Base-by-base conservation (phyloP, 116 monocot species). In the Dioscorea cayenensis region DNA sequence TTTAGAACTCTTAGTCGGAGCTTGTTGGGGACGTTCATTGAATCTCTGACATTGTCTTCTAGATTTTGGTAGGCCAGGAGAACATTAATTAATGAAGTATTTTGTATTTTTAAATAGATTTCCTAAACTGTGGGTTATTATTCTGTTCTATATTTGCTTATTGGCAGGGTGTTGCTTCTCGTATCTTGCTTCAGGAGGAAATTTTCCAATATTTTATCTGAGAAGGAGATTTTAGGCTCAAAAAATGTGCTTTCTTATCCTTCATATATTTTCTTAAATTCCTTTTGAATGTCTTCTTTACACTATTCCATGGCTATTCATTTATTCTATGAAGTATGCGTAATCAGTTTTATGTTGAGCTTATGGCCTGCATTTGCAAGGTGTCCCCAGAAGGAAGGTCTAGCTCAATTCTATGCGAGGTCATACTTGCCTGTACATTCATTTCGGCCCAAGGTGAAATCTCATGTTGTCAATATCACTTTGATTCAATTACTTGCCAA, bases 191-290 rank as follows among this genome's bases (percentile, higher is more conserved):
- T 99, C 66, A 85, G 75, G 74, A 79, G 60, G 73, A 99, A 99
- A 71, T 99, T 99, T 80, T 51, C 67, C 29, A 71, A 74, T 13
- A 36, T 87, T 17, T 77, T 89, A 29, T 83, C 91, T 67, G 81
- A 94, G 29, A 88, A 91, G 71, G 91, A 94, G 50, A 83, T 99
- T 74, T 78, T 94, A 74, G 99, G 99, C 27, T 87, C 94, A 80
- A 85, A 79, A 78, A 81, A 82, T 75, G 99, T 99, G 80, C 64
- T 48, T 49, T 7, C 11, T 76, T 19, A 19, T 25, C 25, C 55
- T 60, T 32, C 8, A 25, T 13, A 20, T 52, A 28, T 51, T 16
- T 55, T 55, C 17, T 16, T 14, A 55, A n/a, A 55, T 10, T 32
- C 49, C 19, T 22, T 59, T 66, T 38, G 28, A 51, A 51, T 51